Conservation (phyloP, 1,284 basidiomycete species). For the Fomitopsis betulina region DNA sequence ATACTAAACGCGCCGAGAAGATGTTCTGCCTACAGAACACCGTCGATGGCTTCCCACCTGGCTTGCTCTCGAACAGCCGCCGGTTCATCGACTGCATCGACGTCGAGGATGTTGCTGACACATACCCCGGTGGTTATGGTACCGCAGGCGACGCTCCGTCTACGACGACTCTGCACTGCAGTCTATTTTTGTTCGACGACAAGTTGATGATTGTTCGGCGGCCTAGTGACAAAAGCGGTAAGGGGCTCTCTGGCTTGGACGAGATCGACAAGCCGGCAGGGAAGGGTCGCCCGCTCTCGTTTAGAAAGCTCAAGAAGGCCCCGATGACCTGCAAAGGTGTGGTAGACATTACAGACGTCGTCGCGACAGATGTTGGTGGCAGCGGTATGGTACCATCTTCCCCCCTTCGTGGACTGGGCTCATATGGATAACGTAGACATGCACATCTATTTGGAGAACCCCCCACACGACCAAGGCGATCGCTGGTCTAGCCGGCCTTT, state of each 20-base stretch:
- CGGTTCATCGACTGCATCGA: slow-evolving; percentile 93
- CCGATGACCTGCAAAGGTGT: slow-evolving; percentile 86
- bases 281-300: slow-evolving; percentile 53
- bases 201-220: slow-evolving; percentile 91
- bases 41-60: slow-evolving; percentile 89
- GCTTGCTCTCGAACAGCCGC: slow-evolving; percentile 81
- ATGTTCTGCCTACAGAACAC: slow-evolving; percentile 84
- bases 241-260: slow-evolving; percentile 78
- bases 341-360: slow-evolving; percentile 81
- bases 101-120: slow-evolving; percentile 72
- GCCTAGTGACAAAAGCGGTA: slow-evolving; percentile 66
- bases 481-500: slow-evolving; percentile 82
- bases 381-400: slow-evolving; percentile 47
- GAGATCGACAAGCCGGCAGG: slow-evolving; percentile 68
- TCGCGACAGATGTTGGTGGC: slow-evolving; percentile 80
- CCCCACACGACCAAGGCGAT: slow-evolving; percentile 76
- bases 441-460: slow-evolving; percentile 77
- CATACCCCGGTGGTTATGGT: slow-evolving; percentile 17
- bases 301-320: slow-evolving; percentile 61
- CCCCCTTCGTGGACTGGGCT: background rate
- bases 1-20: slow-evolving; percentile 85
- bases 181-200: slow-evolving; percentile 93
- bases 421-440: slow-evolving; percentile 51
- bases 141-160: slow-evolving; percentile 12
- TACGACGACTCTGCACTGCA: slow-evolving; percentile 63